phyloP scores from a whole-genome alignment of 768 basidiomycete species.

The Termitomyces bulborhizus region DNA sequence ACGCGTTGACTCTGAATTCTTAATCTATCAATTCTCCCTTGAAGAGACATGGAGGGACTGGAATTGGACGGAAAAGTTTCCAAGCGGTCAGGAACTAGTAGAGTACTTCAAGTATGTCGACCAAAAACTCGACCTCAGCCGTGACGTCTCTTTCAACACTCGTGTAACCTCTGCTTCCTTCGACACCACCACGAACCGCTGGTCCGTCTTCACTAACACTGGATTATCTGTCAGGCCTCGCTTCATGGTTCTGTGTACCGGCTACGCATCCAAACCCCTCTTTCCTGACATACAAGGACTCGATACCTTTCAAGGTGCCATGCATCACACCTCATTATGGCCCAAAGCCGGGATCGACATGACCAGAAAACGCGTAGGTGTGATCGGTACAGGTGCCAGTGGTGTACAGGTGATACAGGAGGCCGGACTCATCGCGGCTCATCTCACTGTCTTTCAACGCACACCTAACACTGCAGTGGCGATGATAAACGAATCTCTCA shows the following conservation, averaged over 20 bases:
- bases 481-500: constrained; percentile 9
- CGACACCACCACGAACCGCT: constrained; percentile 13
- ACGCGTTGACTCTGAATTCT: constrained; percentile 19
- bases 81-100: constrained; percentile 13
- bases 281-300: constrained; percentile 16
- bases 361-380: constrained; percentile 14
- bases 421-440: constrained; percentile 12
- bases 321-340: constrained; percentile 19
- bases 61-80: constrained; percentile 15
- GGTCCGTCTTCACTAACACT: constrained; percentile 16
- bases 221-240: constrained; percentile 15
- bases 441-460: constrained; percentile 23
- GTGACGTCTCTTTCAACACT: constrained; percentile 18
- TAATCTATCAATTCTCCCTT: constrained; percentile 18
- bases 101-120: constrained; percentile 19
- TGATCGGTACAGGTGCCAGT: too few species aligned
- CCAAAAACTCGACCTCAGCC: constrained; percentile 17
- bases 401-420: constrained; percentile 15
- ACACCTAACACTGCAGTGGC: constrained; percentile 18
- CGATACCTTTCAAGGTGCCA: constrained; percentile 16
- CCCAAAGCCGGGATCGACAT: constrained; percentile 15
- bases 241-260: constrained; percentile 18
- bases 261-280: constrained; percentile 18
- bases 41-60: constrained; percentile 22
- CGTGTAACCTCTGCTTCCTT: constrained; percentile 17